These are phyloP conservation scores for Russula griseocarnosa DNA, from an alignment of 768 basidiomycete species.

Conservation along the genomic window DNA sequence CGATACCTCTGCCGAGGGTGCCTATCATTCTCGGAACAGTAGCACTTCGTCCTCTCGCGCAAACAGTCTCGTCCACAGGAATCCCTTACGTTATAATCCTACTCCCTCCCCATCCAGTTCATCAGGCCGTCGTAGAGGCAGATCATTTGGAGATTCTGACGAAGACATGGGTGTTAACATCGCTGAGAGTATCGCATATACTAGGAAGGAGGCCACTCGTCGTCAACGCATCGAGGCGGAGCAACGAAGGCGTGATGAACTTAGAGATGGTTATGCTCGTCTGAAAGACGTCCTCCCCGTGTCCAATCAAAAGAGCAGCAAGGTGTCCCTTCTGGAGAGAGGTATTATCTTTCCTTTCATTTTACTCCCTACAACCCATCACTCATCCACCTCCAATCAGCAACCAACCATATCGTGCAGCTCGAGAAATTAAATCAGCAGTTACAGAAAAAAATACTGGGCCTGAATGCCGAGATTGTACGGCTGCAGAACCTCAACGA, in stretches of 20 bases:
- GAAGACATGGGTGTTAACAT: conserved; percentile 60
- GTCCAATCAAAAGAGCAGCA: conserved; percentile 88
- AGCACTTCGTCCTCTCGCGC: conserved; percentile 76
- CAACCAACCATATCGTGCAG: conserved; percentile 71
- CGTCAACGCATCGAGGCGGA: conserved; percentile 87
- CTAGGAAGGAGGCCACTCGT: conserved; percentile 79
- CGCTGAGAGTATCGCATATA: conserved; percentile 68
- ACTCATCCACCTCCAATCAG: conserved; percentile 37
- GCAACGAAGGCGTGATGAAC: conserved; percentile 81
- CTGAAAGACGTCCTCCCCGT: conserved; percentile 83
- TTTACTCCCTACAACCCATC: conserved; percentile 9
- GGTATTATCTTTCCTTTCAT: conserved; percentile 42
- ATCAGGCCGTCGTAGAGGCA: conserved; percentile 60
- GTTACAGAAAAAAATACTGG: conserved; percentile 61
- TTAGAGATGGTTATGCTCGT: conserved; percentile 84
- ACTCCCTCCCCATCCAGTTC: conserved; percentile 77
- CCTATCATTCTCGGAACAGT: conserved; percentile 61
- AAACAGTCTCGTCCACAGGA: conserved; percentile 71
- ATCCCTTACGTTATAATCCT: conserved; percentile 67
- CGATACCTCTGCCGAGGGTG: conserved; percentile 80
- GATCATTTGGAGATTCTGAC: conserved; percentile 70
- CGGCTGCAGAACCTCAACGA: conserved; percentile 75
- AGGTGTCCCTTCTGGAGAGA: conserved; percentile 83
- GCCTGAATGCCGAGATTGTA: conserved; percentile 64
- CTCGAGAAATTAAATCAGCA: conserved; percentile 71